Evolutionary conservation across 2,329 filamentous ascomycete species (phyloP).

Genomic region (Cercospora sp.): DNA sequence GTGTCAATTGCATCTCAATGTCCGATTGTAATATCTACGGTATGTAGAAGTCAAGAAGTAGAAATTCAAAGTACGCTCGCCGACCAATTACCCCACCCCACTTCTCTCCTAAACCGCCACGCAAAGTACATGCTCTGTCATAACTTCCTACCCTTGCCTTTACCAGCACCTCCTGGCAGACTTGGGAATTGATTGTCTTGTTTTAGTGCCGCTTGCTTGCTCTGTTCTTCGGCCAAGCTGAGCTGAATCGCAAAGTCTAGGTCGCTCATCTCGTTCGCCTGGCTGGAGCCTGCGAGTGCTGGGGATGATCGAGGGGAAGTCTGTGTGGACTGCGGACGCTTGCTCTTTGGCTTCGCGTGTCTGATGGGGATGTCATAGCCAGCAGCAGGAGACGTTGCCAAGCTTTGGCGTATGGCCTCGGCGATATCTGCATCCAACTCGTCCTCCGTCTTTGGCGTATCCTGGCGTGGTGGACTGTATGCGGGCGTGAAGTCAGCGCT

Average conservation of each 20-base stretch:
- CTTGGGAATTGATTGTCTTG: conserved; percentile 34
- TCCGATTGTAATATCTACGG: background rate
- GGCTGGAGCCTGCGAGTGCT: conserved; percentile 42
- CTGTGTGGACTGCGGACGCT: conserved; percentile 35
- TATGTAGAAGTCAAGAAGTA: background rate
- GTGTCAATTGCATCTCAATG: background rate
- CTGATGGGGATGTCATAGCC: conserved; percentile 50
- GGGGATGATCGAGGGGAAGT: conserved; percentile 29
- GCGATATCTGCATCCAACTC: conserved; percentile 60
- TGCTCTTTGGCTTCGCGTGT: conserved; percentile 43
- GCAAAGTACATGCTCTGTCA: conserved; percentile 7
- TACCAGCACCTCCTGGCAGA: conserved; percentile 30
- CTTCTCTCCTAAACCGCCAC: background rate
- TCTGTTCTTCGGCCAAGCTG: conserved; percentile 61
- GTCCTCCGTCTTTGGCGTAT: conserved; percentile 45
- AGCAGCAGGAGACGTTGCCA: conserved; percentile 34
- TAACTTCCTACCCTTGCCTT: conserved; percentile 32
- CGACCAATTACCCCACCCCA: background rate
- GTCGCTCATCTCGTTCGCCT: conserved; percentile 54
- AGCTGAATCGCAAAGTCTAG: conserved; percentile 63
- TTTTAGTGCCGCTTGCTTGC: conserved; percentile 31
- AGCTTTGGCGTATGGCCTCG: conserved; percentile 60
- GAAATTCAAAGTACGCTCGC: background rate
- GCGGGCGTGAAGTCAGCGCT: conserved; percentile 36
- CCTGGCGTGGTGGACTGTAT: conserved; percentile 24